phyloP scores from a whole-genome alignment of 305 asterid species.

The Fraxinus latifolia region DNA sequence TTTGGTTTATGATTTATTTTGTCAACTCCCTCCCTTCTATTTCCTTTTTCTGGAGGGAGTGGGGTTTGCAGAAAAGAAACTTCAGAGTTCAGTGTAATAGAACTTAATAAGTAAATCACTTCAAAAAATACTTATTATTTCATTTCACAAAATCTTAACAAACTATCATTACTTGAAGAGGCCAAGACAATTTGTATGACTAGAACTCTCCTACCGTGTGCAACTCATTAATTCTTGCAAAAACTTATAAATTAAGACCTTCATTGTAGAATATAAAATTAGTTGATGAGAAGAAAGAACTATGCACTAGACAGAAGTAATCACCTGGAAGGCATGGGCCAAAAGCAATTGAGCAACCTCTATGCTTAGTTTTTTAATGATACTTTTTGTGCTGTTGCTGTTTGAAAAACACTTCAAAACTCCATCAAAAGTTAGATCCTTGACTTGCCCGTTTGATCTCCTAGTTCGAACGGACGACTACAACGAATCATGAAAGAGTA shows the following conservation, averaged over 20 bases:
- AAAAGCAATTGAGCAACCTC: conserved; percentile 68
- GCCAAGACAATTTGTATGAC: not conserved
- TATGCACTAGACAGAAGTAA: conserved; percentile 15
- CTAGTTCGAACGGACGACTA: conserved; percentile 78
- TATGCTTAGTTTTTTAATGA: conserved; percentile 56
- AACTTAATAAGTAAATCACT: not conserved
- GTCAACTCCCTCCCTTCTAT: not conserved
- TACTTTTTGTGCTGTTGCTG: conserved; percentile 51
- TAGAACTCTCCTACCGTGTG: not conserved
- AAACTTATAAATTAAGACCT: not conserved
- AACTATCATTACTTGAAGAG: not conserved
- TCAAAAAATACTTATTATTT: not conserved
- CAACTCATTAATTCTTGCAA: not conserved
- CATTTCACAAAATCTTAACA: not conserved
- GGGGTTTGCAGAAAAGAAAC: not conserved
- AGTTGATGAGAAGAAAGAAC: conserved; percentile 1
- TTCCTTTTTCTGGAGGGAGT: not conserved
- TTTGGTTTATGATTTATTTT: not conserved
- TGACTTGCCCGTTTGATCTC: conserved; percentile 39
- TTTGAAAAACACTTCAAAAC: conserved; percentile 64
- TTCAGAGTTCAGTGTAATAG: not conserved
- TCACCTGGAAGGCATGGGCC: conserved; percentile 80
- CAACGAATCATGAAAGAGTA: conserved; percentile 20
- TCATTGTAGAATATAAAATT: not conserved
- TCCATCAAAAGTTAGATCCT: conserved; percentile 49